These are phyloP conservation scores for Syzygium aromaticum DNA, from an alignment of 345 rosid species.

Conservation along the genomic window DNA sequence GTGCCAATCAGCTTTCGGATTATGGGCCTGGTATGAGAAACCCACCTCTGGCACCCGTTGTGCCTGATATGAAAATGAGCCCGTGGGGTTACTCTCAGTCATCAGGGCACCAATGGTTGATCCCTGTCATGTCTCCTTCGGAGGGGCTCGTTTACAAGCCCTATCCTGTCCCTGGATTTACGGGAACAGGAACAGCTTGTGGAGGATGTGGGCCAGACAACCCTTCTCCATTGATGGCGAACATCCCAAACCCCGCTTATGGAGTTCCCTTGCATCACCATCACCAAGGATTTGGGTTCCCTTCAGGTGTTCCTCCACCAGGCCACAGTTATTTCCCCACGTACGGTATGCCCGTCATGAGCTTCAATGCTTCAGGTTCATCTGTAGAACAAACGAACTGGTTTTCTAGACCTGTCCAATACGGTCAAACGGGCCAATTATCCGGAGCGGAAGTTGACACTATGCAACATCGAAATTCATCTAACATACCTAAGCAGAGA, in stretches of 20 bases:
- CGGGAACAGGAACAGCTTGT: conserved; percentile 34
- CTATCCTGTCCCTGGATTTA: conserved; percentile 40
- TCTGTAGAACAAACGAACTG: conserved; percentile 40
- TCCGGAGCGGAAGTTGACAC: conserved; percentile 27
- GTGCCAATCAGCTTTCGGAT: conserved; percentile 27
- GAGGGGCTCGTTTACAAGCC: conserved; percentile 95
- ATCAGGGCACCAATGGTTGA: conserved; percentile 65
- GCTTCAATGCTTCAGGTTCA: conserved; percentile 28
- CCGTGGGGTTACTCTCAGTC: conserved; percentile 37
- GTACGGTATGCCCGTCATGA: conserved; percentile 48
- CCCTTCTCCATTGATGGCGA: conserved; percentile 27
- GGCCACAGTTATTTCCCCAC: conserved; percentile 64
- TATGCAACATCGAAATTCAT: conserved; percentile 32
- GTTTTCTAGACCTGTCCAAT: conserved; percentile 18
- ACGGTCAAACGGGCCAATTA: conserved; percentile 16
- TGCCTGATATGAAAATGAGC: conserved; percentile 17
- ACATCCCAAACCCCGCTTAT: conserved; percentile 30
- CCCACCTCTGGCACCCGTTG: conserved; percentile 12
- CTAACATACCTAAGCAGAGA: conserved; percentile 17
- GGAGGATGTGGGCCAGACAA: conserved; percentile 48
- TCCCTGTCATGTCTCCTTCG: conserved; percentile 86
- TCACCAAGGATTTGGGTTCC: conserved; percentile 32
- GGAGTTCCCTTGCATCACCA: conserved; percentile 27
- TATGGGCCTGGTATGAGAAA: conserved; percentile 25
- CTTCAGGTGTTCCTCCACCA: conserved; percentile 35